Conservation (phyloP, 1,284 basidiomycete species). For the Apiotrichum akiyoshidainum region DNA sequence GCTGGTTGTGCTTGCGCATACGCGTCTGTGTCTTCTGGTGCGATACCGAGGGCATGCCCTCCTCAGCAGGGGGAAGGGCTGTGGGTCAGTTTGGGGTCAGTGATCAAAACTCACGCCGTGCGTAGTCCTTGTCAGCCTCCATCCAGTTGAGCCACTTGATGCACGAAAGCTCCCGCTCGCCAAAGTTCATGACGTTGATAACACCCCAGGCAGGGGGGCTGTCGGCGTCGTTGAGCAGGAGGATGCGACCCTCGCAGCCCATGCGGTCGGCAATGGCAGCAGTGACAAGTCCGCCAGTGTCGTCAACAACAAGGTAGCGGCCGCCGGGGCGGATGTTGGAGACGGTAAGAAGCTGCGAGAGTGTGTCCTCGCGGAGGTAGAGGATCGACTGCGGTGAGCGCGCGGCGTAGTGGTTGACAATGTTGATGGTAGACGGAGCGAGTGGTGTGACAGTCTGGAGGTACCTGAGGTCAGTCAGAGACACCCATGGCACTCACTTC, state of each 20-base stretch:
- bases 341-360: slow-evolving; percentile 81
- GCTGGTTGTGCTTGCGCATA: slow-evolving; percentile 34
- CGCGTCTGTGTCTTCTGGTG: slow-evolving; percentile 34
- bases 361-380: slow-evolving; percentile 79
- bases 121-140: slow-evolving; percentile 70
- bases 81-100: not conserved
- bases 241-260: slow-evolving; percentile 75
- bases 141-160: slow-evolving; percentile 84
- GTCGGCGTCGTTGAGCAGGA: slow-evolving; percentile 85
- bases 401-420: slow-evolving; percentile 68
- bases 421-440: slow-evolving; percentile 80
- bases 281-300: slow-evolving; percentile 85
- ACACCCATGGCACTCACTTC: slow-evolving; percentile 60
- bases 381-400: slow-evolving; percentile 79
- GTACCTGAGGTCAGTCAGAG: slow-evolving; percentile 58
- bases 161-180: slow-evolving; percentile 59
- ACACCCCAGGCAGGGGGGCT: slow-evolving; percentile 90
- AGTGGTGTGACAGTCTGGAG: slow-evolving; percentile 83
- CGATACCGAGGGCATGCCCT: slow-evolving; percentile 31
- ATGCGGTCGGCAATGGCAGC: slow-evolving; percentile 79
- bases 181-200: slow-evolving; percentile 80
- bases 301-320: slow-evolving; percentile 84
- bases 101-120: slow-evolving; percentile 33
- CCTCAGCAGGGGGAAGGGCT: slow-evolving; percentile 41
- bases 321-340: slow-evolving; percentile 83